Evolutionary conservation across 108 stramenopile genomes (phyloP).

Genomic region (Fistulifera solaris): DNA sequence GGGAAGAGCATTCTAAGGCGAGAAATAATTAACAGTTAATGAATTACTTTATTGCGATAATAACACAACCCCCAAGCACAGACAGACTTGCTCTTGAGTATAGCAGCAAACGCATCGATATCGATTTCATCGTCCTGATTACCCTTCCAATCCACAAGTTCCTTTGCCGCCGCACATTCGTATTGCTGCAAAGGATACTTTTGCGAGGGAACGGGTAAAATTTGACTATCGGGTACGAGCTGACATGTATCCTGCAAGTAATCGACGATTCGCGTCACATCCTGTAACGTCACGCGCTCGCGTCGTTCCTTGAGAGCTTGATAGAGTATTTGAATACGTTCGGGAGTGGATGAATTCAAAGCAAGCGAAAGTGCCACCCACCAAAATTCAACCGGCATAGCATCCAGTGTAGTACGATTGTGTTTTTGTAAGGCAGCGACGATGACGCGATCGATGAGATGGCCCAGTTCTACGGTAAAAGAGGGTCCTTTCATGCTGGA

Average conservation of each 20-base stretch:
- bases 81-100: slow-evolving; percentile 59
- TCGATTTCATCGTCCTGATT: slow-evolving; percentile 22
- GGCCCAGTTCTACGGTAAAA: slow-evolving; percentile 73
- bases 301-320: slow-evolving; percentile 16
- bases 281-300: slow-evolving; percentile 17
- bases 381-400: slow-evolving; percentile 31
- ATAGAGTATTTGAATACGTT: slow-evolving; percentile 58
- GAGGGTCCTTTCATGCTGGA: slow-evolving; percentile 34
- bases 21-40: too few relatives aligned
- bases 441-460: slow-evolving; percentile 72
- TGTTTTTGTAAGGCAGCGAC: slow-evolving; percentile 31
- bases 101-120: slow-evolving; percentile 34
- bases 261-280: slow-evolving; percentile 46
- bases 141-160: slow-evolving; percentile 42
- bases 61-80: slow-evolving; percentile 88
- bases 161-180: slow-evolving; percentile 42
- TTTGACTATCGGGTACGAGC: slow-evolving; percentile 65
- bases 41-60: slow-evolving; percentile 7
- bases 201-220: slow-evolving; percentile 37
- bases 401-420: slow-evolving; percentile 1
- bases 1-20: too few relatives aligned
- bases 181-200: slow-evolving; percentile 66
- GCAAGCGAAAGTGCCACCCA: slow-evolving; percentile 58
- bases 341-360: slow-evolving; percentile 37
- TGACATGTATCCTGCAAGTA: slow-evolving; percentile 74